A percentile compares a stretch with the other conserved stretches of the same genome.
phyloP scores from a whole-genome alignment of 2,329 filamentous ascomycete species.

The Kalmusia sp. region DNA sequence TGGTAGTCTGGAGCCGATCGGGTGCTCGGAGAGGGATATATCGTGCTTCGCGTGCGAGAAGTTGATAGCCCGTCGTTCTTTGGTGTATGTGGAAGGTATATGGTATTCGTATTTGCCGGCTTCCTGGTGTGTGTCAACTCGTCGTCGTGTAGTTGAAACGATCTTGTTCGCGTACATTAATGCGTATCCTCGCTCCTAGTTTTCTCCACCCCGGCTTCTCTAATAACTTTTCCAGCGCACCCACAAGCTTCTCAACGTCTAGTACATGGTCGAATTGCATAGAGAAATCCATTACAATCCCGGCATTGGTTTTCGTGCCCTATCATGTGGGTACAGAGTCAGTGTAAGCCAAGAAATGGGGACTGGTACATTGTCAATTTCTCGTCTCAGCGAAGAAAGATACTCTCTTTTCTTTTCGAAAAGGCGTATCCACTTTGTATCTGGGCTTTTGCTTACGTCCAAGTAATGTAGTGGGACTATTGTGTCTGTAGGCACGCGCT shows the following conservation, averaged over 20 bases:
- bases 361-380: too few relatives aligned
- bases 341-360: background rate
- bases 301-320: constrained; percentile 1
- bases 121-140: constrained; percentile 17
- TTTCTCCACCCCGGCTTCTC: constrained; percentile 56
- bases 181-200: constrained; percentile 54
- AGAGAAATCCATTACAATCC: constrained; percentile 26
- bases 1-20: constrained; percentile 49
- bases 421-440: background rate
- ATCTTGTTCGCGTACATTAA: constrained; percentile 51
- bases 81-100: constrained; percentile 46
- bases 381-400: too few relatives aligned
- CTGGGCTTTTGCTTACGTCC: background rate
- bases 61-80: constrained; percentile 49
- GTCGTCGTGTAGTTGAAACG: background rate
- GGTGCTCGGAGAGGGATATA: constrained; percentile 51
- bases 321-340: too few relatives aligned
- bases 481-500: constrained; percentile 26
- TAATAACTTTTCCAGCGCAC: constrained; percentile 48
- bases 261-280: constrained; percentile 57
- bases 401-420: too few relatives aligned
- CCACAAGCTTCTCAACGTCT: constrained; percentile 49
- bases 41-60: constrained; percentile 50
- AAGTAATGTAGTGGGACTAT: constrained; percentile 25
- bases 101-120: constrained; percentile 49